Conservation (phyloP, 73 alveolate genomes). For the Diophrys sp. region DNA sequence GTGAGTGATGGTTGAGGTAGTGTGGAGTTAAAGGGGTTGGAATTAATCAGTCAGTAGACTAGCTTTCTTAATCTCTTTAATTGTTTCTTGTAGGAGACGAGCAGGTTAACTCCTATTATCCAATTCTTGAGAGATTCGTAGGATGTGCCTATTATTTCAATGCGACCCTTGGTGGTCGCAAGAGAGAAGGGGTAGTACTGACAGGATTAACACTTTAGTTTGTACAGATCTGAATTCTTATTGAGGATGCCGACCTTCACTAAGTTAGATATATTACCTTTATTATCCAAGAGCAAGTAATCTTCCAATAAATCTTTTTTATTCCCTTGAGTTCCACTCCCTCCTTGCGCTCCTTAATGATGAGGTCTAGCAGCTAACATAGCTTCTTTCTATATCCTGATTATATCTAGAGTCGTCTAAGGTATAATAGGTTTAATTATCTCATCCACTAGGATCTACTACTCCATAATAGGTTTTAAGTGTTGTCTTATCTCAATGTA, state of each 20-base stretch:
- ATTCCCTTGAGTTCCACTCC: not conserved
- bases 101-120: conserved; percentile 60
- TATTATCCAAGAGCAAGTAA: conserved; percentile 35
- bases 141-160: conserved; percentile 56
- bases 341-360: not conserved
- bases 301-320: conserved; percentile 46
- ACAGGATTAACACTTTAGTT: conserved; percentile 49
- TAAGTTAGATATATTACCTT: conserved; percentile 43
- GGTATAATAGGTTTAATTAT: conserved; percentile 59
- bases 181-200: conserved; percentile 62
- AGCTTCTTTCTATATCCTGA: conserved; percentile 46
- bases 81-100: conserved; percentile 20
- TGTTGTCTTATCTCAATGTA: conserved; percentile 34
- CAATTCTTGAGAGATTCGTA: conserved; percentile 54
- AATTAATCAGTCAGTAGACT: not conserved
- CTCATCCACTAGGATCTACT: conserved; percentile 33
- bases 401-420: conserved; percentile 54
- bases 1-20: no score
- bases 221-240: conserved; percentile 50
- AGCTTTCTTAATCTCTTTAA: not conserved
- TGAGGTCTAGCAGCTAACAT: conserved; percentile 16
- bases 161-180: conserved; percentile 46
- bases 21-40: no score
- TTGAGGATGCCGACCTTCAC: conserved; percentile 60
- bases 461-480: conserved; percentile 47